Evolutionary conservation across 2,329 filamentous ascomycete genomes (phyloP).

Genomic region (Ceratocystis smalleyi): DNA sequence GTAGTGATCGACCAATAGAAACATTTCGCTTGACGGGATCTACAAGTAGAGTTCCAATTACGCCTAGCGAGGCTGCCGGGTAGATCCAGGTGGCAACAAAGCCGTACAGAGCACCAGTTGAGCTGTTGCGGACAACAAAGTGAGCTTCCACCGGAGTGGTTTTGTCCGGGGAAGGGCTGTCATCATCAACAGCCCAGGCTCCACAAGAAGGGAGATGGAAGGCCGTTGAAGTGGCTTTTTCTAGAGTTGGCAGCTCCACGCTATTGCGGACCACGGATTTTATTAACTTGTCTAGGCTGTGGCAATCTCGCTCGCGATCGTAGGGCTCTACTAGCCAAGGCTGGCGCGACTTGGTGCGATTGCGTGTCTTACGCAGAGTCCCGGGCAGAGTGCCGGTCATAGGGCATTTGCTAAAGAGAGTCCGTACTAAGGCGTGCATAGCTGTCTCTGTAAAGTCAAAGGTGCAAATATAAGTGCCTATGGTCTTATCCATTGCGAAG

Average conservation of each 20-base stretch:
- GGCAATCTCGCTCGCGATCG: slow-evolving; percentile 60
- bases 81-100: slow-evolving; percentile 67
- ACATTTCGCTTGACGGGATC: slow-evolving; percentile 74
- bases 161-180: neutral
- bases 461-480: slow-evolving; percentile 86
- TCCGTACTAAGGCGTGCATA: slow-evolving; percentile 66
- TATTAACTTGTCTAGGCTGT: slow-evolving; percentile 61
- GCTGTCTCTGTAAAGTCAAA: slow-evolving; percentile 94
- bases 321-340: slow-evolving; percentile 91
- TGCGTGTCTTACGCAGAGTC: slow-evolving; percentile 73
- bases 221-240: slow-evolving; percentile 52
- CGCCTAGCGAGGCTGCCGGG: slow-evolving; percentile 54
- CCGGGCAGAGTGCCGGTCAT: slow-evolving; percentile 48
- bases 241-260: slow-evolving; percentile 52
- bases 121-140: slow-evolving; percentile 87
- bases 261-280: slow-evolving; percentile 51
- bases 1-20: slow-evolving; percentile 78
- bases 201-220: slow-evolving; percentile 45
- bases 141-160: slow-evolving; percentile 56
- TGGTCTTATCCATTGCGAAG: slow-evolving; percentile 80
- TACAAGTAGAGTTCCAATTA: slow-evolving; percentile 76
- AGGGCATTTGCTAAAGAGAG: slow-evolving; percentile 60
- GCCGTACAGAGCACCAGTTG: slow-evolving; percentile 76
- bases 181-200: slow-evolving; percentile 26
- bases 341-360: slow-evolving; percentile 73